Conservation (phyloP, 805 yeast genomes). For the Zygosaccharomyces gambellarensis region DNA sequence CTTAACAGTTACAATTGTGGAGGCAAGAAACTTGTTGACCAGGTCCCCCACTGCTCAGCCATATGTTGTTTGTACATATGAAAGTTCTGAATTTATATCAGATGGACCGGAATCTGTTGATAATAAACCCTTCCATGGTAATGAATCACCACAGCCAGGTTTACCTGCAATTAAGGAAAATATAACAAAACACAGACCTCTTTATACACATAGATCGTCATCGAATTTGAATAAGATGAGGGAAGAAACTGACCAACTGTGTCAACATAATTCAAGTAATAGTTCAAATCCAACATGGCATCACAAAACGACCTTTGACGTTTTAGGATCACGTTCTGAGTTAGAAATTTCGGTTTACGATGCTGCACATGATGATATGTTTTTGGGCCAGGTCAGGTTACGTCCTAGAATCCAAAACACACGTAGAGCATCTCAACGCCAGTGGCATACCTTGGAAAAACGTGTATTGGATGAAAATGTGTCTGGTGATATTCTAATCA, state of each 20-base stretch:
- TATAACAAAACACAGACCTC: slow-evolving; percentile 34
- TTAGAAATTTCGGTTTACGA: slow-evolving; percentile 90
- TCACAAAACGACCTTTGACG: slow-evolving; percentile 90
- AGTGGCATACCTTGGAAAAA: slow-evolving; percentile 71
- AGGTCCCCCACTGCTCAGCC: slow-evolving; percentile 61
- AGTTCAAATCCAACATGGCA: slow-evolving; percentile 73
- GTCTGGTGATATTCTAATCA: slow-evolving; percentile 70
- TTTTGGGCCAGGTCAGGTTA: slow-evolving; percentile 78
- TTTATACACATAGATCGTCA: slow-evolving; percentile 43
- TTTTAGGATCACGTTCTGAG: slow-evolving; percentile 76
- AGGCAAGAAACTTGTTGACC: slow-evolving; percentile 66
- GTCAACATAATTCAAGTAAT: slow-evolving; percentile 23
- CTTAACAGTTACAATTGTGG: slow-evolving; percentile 71
- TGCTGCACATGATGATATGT: slow-evolving; percentile 71
- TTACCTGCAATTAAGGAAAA: slow-evolving; percentile 26
- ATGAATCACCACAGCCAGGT: slow-evolving; percentile 8
- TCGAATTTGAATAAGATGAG: slow-evolving; percentile 38
- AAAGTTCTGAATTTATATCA: slow-evolving; percentile 84
- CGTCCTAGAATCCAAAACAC: slow-evolving; percentile 48
- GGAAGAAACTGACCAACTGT: slow-evolving; percentile 19
- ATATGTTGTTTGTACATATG: slow-evolving; percentile 87
- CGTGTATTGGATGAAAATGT: slow-evolving; percentile 73
- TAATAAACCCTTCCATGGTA: slow-evolving; percentile 30
- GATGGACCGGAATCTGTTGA: slow-evolving; percentile 56
- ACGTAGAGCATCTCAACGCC: slow-evolving; percentile 43